These are phyloP conservation scores for Cryptococcus hybrid DNA, from an alignment of 1,284 basidiomycete species.

Conservation along the genomic window DNA sequence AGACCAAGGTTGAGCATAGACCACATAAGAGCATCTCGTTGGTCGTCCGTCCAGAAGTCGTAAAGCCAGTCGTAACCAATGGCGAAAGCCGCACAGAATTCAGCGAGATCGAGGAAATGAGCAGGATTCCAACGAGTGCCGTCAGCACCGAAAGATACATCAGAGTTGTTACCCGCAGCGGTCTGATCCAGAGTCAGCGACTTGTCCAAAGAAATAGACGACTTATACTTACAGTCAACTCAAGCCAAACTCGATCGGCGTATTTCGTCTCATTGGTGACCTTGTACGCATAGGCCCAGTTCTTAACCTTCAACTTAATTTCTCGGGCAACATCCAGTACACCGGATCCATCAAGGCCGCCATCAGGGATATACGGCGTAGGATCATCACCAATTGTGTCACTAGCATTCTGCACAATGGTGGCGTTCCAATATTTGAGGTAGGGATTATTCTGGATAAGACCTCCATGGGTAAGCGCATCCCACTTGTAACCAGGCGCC, in stretches of 20 bases:
- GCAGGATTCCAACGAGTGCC: conserved; percentile 67
- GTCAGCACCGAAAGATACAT: conserved; percentile 61
- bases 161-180: conserved; percentile 48
- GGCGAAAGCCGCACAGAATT: conserved; percentile 80
- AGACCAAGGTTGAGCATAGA: conserved; percentile 81
- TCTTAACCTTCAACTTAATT: conserved; percentile 87
- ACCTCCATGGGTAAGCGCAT: conserved; percentile 62
- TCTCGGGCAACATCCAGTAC: conserved; percentile 89
- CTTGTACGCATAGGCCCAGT: conserved; percentile 86
- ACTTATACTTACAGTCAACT: conserved; percentile 59
- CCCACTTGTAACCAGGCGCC: conserved; percentile 90
- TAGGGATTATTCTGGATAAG: conserved; percentile 84
- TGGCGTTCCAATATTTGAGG: conserved; percentile 82
- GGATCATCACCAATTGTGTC: conserved; percentile 62
- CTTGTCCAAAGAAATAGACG: not conserved
- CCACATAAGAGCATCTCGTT: conserved; percentile 67
- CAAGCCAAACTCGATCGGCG: conserved; percentile 78
- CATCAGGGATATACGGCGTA: conserved; percentile 73
- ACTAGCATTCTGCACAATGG: conserved; percentile 89
- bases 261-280: conserved; percentile 83
- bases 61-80: conserved; percentile 96
- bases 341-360: conserved; percentile 66
- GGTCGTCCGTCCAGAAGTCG: conserved; percentile 73
- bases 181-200: conserved; percentile 16
- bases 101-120: conserved; percentile 94